Evolutionary conservation across 805 yeast species (phyloP).

Genomic region (Zygoascus bituminiphila): DNA sequence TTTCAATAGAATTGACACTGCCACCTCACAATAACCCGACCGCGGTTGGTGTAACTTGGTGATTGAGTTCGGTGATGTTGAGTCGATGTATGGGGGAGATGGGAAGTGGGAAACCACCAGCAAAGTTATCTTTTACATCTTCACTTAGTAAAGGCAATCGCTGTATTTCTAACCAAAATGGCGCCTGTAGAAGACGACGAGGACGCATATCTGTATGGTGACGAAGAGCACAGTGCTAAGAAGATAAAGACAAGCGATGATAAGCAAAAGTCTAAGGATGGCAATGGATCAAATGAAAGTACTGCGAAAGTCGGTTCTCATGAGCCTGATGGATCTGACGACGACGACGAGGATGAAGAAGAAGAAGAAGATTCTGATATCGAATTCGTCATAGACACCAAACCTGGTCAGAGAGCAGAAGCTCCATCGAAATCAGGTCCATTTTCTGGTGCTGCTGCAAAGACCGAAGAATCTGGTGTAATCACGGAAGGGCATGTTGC

Average conservation of each 20-base stretch:
- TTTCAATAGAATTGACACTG: neutral
- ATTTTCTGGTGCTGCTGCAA: constrained; percentile 16
- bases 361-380: constrained; percentile 54
- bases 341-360: constrained; percentile 41
- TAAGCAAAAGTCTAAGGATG: neutral
- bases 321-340: constrained; percentile 28
- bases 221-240: constrained; percentile 31
- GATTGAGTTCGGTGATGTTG: no score
- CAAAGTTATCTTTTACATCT: no score
- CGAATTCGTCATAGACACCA: constrained; percentile 67
- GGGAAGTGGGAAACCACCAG: no score
- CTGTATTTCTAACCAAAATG: neutral
- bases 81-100: no score
- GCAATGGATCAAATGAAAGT: constrained; percentile 13
- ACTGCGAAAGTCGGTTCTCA: constrained; percentile 14
- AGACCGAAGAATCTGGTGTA: constrained; percentile 15
- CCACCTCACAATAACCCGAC: no score
- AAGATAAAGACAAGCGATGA: neutral
- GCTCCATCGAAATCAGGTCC: constrained; percentile 22
- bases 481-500: constrained; percentile 8
- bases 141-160: no score
- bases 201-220: constrained; percentile 60
- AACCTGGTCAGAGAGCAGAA: constrained; percentile 25
- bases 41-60: no score
- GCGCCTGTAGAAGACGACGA: constrained; percentile 44